Conservation (phyloP, 495 filamentous ascomycete species). For the Talaromyces wortmannii region DNA sequence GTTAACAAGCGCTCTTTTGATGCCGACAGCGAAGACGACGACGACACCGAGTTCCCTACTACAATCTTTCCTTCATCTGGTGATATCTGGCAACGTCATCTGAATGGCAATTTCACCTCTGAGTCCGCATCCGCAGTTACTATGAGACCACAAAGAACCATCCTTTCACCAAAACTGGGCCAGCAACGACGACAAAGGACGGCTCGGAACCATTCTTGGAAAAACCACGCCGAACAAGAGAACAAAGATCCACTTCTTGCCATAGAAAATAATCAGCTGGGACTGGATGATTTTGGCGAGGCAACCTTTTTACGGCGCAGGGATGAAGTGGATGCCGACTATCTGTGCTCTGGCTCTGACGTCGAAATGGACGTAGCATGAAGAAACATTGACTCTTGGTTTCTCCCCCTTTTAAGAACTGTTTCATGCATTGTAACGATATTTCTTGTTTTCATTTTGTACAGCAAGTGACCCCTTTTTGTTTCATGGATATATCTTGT, state of each 20-base stretch:
- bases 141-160: constrained; percentile 14
- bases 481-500: neutral
- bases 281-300: constrained; percentile 36
- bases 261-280: constrained; percentile 27
- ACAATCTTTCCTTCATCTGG: neutral
- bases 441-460: neutral
- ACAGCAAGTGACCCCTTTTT: neutral
- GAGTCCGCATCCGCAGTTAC: neutral
- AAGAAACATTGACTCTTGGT: neutral
- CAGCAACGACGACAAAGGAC: constrained; percentile 25
- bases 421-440: neutral
- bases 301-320: constrained; percentile 31
- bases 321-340: constrained; percentile 38
- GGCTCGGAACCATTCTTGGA: neutral
- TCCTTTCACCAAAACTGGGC: constrained; percentile 25
- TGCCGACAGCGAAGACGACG: constrained; percentile 5
- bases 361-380: constrained; percentile 5
- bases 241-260: constrained; percentile 4
- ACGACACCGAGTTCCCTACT: constrained; percentile 4
- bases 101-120: neutral
- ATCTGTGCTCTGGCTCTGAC: constrained; percentile 1
- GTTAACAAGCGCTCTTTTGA: constrained; percentile 32
- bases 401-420: neutral
- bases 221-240: constrained; percentile 2
- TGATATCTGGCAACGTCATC: constrained; percentile 4